These are phyloP conservation scores for Mycena maculata DNA, from an alignment of 768 basidiomycete genomes.

Conservation along the genomic window DNA sequence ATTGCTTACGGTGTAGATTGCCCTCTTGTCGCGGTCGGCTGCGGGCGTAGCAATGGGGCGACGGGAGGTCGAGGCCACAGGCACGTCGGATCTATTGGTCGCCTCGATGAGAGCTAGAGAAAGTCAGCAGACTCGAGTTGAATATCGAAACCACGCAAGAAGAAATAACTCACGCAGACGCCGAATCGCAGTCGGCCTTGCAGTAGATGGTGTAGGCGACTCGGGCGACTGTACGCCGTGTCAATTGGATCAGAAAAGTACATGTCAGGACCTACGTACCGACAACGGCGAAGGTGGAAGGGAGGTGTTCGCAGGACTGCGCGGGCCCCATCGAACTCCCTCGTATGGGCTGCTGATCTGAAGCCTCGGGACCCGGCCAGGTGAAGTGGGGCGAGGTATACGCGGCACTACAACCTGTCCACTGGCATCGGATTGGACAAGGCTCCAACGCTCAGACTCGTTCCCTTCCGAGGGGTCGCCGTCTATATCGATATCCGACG, in stretches of 20 bases:
- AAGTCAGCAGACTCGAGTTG: background rate
- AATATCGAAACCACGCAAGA: too few species aligned
- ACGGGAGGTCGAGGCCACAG: background rate
- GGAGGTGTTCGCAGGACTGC: too few species aligned
- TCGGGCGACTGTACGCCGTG: background rate
- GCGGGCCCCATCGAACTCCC: background rate
- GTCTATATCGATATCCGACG: background rate
- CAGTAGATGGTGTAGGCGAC: background rate
- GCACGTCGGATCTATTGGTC: background rate
- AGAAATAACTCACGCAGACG: constrained; percentile 8
- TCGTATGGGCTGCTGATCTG: background rate
- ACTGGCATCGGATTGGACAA: background rate
- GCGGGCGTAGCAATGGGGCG: too few species aligned
- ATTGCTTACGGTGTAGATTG: constrained; percentile 2
- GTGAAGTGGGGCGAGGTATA: background rate
- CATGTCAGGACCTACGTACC: background rate
- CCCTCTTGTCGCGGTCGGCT: background rate
- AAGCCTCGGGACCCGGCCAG: background rate
- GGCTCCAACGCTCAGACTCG: background rate
- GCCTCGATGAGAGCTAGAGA: constrained; percentile 1
- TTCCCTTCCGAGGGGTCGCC: background rate
- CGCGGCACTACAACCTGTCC: background rate
- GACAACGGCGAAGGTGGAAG: background rate
- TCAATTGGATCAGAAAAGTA: background rate
- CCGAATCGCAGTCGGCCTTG: background rate